Evolutionary conservation across 2,329 filamentous ascomycete species (phyloP), one percentile per base, ranked within the genome.

Genomic region (Colletotrichum viniferum): DNA sequence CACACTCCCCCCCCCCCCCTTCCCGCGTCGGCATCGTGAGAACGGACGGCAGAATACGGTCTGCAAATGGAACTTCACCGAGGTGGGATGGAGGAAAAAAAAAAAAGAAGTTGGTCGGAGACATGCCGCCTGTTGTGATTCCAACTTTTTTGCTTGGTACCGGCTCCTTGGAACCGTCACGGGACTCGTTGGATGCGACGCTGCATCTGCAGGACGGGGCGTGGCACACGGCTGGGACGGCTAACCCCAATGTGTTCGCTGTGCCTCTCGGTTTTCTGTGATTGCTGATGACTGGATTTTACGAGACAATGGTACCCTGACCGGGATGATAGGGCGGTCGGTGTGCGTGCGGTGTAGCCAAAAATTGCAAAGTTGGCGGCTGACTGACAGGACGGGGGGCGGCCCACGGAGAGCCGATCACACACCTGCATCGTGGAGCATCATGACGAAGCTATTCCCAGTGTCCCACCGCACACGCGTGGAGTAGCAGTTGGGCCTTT

Each of bases 131-230:
- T 48, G 67, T n/a, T 28, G 18, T 18, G 52, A 21, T 24, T 64
- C 48, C 60, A 61, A 52, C 8, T 36, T 61, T 71, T 67, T 32
- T 16, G 26, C 30, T 34, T 61, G 36, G 68, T 71, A 72, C 73
- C 73, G 69, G 62, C 32, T 60, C 69, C 32, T 36, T 72, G 69
- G 69, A 74, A 72, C 73, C n/a, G 69, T 72, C 69, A 74, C 62
- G 69, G 62, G 69, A 67, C 69, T 18, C 32, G 62, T 24, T 66
- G 13, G 73, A 74, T 74, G 69, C 73, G 62, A 72, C 73, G 62
- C 69, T 71, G 72, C 72, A 74, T 64, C 67, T 71, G 71, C 67
- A 65, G 66, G 60, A 71, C 10, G n/a, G 30, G 36, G 58, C 18
- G 52, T 24, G 61, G 30, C 56, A 52, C 61, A 66, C 69, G 48